Base-by-base conservation (phyloP, 139 green algal species). In the Chlorella ohadii region DNA sequence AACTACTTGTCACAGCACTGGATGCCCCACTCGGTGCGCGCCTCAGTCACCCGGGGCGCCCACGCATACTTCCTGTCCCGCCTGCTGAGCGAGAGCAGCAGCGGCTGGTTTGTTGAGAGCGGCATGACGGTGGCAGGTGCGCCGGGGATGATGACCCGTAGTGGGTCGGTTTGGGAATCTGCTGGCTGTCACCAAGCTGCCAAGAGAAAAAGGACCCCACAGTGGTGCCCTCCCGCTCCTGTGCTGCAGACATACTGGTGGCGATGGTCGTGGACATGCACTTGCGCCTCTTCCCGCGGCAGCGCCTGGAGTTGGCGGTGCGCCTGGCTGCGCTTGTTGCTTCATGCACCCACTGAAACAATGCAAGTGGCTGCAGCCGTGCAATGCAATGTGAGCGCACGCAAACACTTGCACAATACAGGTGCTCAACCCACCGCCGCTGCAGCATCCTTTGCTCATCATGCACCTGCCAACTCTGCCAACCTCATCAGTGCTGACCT, bases 21-120 rank as follows among this genome's bases (percentile, higher is more conserved):
- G 63, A 28, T 36, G 27, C 12, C 63, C 5, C 27, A 31, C 28
- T 36, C 27, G 27, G 63, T 28, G 1, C 27, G 27, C 63, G 63
- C 63, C 27, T 16, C 63, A 19, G 38, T 16, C 63, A 22, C 63
- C 63, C 36, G 27, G 63, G 63, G 63, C 63, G 63, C 63, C 27
- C 63, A 68, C 28, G 31, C 63, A 2, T 13, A 31, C 63, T 68
- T 68, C 63, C 28, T 68, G 63, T 68, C 63, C 27, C 63, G 28
- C 63, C 63, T 68, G 63, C 63, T 68, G 11, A 33, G 27, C 27
- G 63, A 31, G 16, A 68, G 63, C 63, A 33, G 63, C 63, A 36
- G 27, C 27, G 63, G 63, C 63, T 68, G 63, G 63, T 68, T 68
- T 68, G 63, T 68, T 28, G 63, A 36, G 63, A 68, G 63, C 63